Percentiles rank a stretch among this genome's conserved stretches.
Evolutionary conservation across 2,329 filamentous ascomycete genomes (phyloP).

Genomic region (Paradendryphiella salina): DNA sequence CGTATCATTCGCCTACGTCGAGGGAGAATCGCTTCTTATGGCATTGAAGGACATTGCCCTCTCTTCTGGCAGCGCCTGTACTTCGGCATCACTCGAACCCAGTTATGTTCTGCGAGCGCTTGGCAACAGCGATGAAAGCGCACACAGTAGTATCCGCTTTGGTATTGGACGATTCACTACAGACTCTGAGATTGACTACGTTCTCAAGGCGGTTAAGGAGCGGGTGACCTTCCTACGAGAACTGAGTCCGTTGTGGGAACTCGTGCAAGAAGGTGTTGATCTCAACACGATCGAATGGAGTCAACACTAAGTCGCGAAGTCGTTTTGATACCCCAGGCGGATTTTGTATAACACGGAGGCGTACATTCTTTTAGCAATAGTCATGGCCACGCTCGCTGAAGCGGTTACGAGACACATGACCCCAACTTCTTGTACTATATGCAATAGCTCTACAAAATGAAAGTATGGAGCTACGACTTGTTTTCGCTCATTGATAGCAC

Average conservation of each 20-base stretch:
- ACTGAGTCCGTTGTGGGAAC: conserved; percentile 93
- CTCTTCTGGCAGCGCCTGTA: conserved; percentile 95
- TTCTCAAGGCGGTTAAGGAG: conserved; percentile 88
- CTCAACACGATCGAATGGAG: conserved; percentile 98
- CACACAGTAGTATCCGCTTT: conserved; percentile 96
- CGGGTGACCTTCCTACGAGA: conserved; percentile 91
- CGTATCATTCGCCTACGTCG: conserved; percentile 96
- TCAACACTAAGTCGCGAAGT: conserved; percentile 69
- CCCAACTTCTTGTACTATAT: conserved; percentile 23
- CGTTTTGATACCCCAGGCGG: conserved; percentile 18
- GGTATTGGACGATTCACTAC: conserved; percentile 97
- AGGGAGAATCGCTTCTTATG: conserved; percentile 97
- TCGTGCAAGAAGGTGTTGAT: conserved; percentile 96
- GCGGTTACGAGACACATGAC: conserved; percentile 26
- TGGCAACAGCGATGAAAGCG: conserved; percentile 95
- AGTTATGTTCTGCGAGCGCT: conserved; percentile 94
- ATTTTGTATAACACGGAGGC: conserved; percentile 32
- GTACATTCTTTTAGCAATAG: conserved; percentile 11
- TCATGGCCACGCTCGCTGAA: conserved; percentile 31
- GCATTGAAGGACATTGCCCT: conserved; percentile 96
- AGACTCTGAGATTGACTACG: conserved; percentile 93
- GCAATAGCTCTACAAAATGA: conserved; percentile 11
- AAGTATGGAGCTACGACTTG: conserved; percentile 5
- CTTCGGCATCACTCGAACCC: conserved; percentile 92
- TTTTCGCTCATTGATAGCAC: background rate